Base-by-base conservation (phyloP, 805 yeast genomes). In the Tetrapisispora nanseiensis region DNA sequence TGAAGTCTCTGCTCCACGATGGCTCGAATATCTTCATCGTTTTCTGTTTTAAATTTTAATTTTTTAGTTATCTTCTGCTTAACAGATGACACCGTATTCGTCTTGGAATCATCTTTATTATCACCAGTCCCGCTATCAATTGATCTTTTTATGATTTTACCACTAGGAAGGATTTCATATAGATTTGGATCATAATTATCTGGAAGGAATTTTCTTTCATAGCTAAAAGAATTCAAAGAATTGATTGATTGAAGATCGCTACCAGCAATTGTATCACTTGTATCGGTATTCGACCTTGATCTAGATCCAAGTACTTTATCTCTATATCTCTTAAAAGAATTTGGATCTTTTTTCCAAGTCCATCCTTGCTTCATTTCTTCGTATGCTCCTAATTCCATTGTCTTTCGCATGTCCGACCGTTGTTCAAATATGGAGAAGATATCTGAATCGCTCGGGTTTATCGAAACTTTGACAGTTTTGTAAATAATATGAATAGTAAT, bases 341-440 rank as follows among this genome's bases (percentile, higher is more conserved):
- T 51, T 29, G 66, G 67, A 44, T 78, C 82, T 41, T 63, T 66
- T 4, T 68, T 67, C 76, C 82, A 78, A 4, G 72, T 72, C 95
- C 94, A 83, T 2, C 94, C 81, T 57, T 84, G 92, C 39, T 72
- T 66, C 60, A 92, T 69, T 48, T 87, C 94, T 22, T 69, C 69
- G 53, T 70, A 80, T 0, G 97, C 81, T 33, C 73, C 80, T 23
- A 74, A 61, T 59, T 92, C 97, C 52, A 92, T 71, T 33, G 74
- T 69, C 48, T 75, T 74, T 51, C 92, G 72, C 54, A 89, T 66
- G 11, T 70, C 75, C 15, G 74, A 63, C 53, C 80, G 82, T 54
- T 76, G 76, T 61, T 92, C 98, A 42, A 84, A 70, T 15, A 76
- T 68, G 51, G 83, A 86, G 66, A 86, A 92, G 15, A 76, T 64